These are phyloP conservation scores for Diaporthe australafricana DNA, from an alignment of 2,329 filamentous ascomycete species.

Conservation along the genomic window DNA sequence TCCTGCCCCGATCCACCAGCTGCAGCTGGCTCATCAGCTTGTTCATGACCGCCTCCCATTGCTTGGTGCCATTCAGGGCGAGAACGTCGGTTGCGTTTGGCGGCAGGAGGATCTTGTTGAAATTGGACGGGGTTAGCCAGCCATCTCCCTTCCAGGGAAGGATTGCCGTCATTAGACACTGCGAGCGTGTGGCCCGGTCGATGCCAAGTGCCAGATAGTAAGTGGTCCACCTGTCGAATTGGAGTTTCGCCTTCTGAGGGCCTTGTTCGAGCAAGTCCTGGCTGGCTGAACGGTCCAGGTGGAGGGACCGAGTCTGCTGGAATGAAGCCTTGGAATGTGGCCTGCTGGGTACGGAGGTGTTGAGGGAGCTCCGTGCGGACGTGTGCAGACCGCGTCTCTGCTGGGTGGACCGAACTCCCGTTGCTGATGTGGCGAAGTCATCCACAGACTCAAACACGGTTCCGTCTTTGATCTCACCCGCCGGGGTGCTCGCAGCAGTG, in stretches of 20 bases:
- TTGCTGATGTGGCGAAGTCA: conserved; percentile 11
- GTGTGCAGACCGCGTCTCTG: conserved; percentile 33
- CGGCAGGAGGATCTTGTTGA: conserved; percentile 44
- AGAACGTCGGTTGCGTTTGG: conserved; percentile 50
- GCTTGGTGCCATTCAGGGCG: conserved; percentile 1
- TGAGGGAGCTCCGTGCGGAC: background rate
- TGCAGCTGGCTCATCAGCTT: conserved; percentile 61
- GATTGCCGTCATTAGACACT: conserved; percentile 64
- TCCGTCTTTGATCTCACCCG: conserved; percentile 28
- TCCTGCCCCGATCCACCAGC: conserved; percentile 51
- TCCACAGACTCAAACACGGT: conserved; percentile 40
- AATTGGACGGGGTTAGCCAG: conserved; percentile 60
- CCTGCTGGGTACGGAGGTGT: background rate
- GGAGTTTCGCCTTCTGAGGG: conserved; percentile 53
- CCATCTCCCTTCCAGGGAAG: background rate
- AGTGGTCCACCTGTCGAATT: conserved; percentile 50
- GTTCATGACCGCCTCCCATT: background rate
- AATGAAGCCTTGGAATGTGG: background rate
- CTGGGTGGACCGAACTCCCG: background rate
- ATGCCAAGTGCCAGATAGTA: conserved; percentile 73
- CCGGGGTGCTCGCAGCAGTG: conserved; percentile 32
- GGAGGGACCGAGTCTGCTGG: conserved; percentile 32
- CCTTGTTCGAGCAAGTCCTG: conserved; percentile 64
- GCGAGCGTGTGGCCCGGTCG: conserved; percentile 70
- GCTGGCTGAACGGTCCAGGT: conserved; percentile 28